Evolutionary conservation across 768 basidiomycete species (phyloP).

Genomic region (Suillus plorans): DNA sequence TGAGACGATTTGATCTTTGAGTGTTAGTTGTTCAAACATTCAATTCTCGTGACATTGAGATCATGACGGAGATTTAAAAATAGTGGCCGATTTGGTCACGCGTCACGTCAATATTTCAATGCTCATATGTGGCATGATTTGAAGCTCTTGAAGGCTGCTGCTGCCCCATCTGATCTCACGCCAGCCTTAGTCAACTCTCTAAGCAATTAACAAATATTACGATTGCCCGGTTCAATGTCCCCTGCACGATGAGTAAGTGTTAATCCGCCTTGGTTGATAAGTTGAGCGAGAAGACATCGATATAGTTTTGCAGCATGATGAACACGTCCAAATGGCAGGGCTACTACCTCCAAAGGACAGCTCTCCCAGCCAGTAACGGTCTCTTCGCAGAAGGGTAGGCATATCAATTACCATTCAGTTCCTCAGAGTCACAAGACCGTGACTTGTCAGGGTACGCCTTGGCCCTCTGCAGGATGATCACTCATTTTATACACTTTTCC

Average conservation of each 20-base stretch:
- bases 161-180: neutral
- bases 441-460: neutral
- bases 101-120: no score
- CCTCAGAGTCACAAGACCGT: neutral
- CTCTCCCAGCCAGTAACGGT: no score
- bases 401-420: neutral
- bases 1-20: neutral
- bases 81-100: no score
- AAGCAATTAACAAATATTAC: neutral
- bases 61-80: no score
- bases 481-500: neutral
- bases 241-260: neutral
- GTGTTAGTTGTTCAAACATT: no score
- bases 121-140: no score
- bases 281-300: neutral
- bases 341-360: neutral
- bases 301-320: neutral
- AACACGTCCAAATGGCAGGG: neutral
- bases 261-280: neutral
- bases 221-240: neutral
- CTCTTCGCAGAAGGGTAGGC: neutral
- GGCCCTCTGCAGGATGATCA: neutral
- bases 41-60: no score
- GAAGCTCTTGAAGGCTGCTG: no score
- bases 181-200: neutral